Percentiles rank a stretch among this genome's conserved stretches.
Evolutionary conservation across 2,329 filamentous ascomycete genomes (phyloP).

Genomic region (Scleromitrula shiraiana): DNA sequence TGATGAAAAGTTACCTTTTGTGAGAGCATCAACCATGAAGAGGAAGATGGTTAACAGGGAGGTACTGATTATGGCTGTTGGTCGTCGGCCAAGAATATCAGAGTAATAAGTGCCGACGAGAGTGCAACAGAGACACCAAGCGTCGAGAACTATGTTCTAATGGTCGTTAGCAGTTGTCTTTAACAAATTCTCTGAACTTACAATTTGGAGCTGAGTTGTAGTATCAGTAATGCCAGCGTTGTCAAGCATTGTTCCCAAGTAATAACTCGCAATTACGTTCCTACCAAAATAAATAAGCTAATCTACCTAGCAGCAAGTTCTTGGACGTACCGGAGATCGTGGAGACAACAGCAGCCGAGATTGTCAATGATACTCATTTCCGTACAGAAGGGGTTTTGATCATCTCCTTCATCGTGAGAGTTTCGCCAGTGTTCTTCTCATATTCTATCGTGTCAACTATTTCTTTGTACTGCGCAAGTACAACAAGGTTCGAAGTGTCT

Average conservation of each 20-base stretch:
- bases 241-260: slow-evolving; percentile 29
- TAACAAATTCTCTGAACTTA: not conserved
- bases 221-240: slow-evolving; percentile 31
- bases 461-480: slow-evolving; percentile 35
- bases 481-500: slow-evolving; percentile 38
- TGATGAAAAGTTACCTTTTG: slow-evolving; percentile 34
- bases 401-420: slow-evolving; percentile 32
- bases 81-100: slow-evolving; percentile 37
- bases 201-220: slow-evolving; percentile 26
- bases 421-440: slow-evolving; percentile 36
- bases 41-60: slow-evolving; percentile 36
- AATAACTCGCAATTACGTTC: slow-evolving; percentile 38
- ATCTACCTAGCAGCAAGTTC: not conserved
- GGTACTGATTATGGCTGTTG: slow-evolving; percentile 35
- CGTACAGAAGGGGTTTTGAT: slow-evolving; percentile 43
- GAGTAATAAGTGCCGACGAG: slow-evolving; percentile 37
- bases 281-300: too few species aligned
- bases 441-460: slow-evolving; percentile 36
- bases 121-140: slow-evolving; percentile 38
- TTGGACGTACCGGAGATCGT: slow-evolving; percentile 32
- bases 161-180: slow-evolving; percentile 18
- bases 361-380: slow-evolving; percentile 40
- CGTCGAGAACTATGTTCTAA: slow-evolving; percentile 44
- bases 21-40: slow-evolving; percentile 46
- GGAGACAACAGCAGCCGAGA: slow-evolving; percentile 41